phyloP scores from a whole-genome alignment of 139 green algal genomes.

The Zygnema circumcarinatum region DNA sequence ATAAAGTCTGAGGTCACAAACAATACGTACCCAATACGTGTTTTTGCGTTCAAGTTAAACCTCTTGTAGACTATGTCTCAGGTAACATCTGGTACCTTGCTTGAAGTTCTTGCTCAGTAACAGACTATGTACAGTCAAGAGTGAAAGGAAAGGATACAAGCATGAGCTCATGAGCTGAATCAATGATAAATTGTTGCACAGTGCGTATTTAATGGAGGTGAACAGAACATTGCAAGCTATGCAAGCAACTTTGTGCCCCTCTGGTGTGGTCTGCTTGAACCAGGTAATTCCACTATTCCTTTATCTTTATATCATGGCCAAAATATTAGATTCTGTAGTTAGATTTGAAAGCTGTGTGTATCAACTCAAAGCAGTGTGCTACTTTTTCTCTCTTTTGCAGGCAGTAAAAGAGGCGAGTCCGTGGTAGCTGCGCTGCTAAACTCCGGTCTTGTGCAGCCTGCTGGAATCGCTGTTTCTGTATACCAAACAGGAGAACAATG shows the following conservation, averaged over 20 bases:
- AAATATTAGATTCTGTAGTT: too few species aligned
- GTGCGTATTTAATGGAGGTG: background rate
- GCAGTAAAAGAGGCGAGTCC: background rate
- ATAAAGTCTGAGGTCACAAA: too few species aligned
- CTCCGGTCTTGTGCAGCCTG: slow-evolving; percentile 64
- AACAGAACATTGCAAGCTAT: background rate
- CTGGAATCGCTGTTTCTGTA: slow-evolving; percentile 76
- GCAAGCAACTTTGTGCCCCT: slow-evolving; percentile 88
- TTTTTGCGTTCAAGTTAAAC: too few species aligned
- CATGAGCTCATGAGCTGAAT: too few species aligned
- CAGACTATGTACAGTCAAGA: too few species aligned
- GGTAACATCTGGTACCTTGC: too few species aligned
- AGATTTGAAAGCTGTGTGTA: background rate
- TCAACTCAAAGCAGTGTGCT: background rate
- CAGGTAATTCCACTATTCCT: slow-evolving; percentile 9
- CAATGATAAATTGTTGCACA: too few species aligned
- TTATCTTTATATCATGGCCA: background rate
- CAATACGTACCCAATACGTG: too few species aligned
- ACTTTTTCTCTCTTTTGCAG: background rate
- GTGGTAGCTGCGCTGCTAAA: slow-evolving; percentile 37
- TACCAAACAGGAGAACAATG: slow-evolving; percentile 84
- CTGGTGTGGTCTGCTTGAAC: slow-evolving; percentile 68
- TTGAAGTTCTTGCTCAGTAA: too few species aligned
- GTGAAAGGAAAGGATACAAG: too few species aligned
- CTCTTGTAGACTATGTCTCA: too few species aligned